These are phyloP conservation scores for Diaporthe citrichinensis DNA, from an alignment of 2,329 filamentous ascomycete genomes.

Conservation along the genomic window DNA sequence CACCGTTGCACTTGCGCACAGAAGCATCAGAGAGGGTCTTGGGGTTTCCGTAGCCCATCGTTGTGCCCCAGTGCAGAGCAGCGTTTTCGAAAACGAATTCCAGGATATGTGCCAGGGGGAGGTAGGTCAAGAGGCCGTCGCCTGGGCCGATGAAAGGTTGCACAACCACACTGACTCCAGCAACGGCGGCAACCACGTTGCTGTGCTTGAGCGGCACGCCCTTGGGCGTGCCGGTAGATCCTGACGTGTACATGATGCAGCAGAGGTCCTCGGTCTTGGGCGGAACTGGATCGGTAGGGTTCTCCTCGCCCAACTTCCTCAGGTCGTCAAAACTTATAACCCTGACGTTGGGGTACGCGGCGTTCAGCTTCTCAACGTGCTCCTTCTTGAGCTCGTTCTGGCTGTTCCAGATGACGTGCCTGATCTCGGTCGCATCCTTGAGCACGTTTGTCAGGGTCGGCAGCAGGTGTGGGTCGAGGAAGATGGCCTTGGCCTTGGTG, in stretches of 20 bases:
- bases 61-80: slow-evolving; percentile 86
- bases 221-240: slow-evolving; percentile 86
- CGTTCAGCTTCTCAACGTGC: slow-evolving; percentile 64
- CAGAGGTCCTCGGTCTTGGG: slow-evolving; percentile 81
- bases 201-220: slow-evolving; percentile 83
- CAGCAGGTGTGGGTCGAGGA: slow-evolving; percentile 79
- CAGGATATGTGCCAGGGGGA: slow-evolving; percentile 89
- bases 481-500: slow-evolving; percentile 80
- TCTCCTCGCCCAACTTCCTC: slow-evolving; percentile 69
- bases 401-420: slow-evolving; percentile 68
- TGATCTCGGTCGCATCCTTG: slow-evolving; percentile 64
- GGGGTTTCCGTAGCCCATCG: slow-evolving; percentile 91
- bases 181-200: slow-evolving; percentile 81
- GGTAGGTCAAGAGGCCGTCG: slow-evolving; percentile 85
- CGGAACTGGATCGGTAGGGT: slow-evolving; percentile 77
- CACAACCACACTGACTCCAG: slow-evolving; percentile 83
- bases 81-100: slow-evolving; percentile 93
- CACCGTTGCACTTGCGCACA: slow-evolving; percentile 87
- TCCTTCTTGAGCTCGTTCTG: slow-evolving; percentile 66
- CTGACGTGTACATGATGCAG: slow-evolving; percentile 82
- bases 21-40: slow-evolving; percentile 87
- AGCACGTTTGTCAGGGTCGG: slow-evolving; percentile 69
- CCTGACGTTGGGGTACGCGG: slow-evolving; percentile 61
- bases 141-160: slow-evolving; percentile 83
- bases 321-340: slow-evolving; percentile 67